Base-by-base conservation (phyloP, 1,284 basidiomycete genomes). In the Sporisorium iseilematis-ciliati region DNA sequence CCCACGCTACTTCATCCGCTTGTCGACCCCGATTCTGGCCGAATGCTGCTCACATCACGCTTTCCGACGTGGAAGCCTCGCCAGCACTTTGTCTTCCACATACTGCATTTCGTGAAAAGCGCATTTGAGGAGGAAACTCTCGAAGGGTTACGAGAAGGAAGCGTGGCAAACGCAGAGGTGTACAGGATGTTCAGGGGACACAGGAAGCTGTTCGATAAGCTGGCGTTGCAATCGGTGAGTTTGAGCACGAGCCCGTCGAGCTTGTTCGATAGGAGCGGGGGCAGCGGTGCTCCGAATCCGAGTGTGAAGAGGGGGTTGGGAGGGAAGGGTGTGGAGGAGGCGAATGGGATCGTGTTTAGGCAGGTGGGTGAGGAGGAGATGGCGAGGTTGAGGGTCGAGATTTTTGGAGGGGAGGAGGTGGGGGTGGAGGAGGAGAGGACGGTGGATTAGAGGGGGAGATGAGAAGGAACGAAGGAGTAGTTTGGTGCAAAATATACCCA, bases 201-300 rank as follows among this genome's bases (percentile, higher is more conserved):
- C 16, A 35, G 72, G 0, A 41, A 60, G 14, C 56, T 81, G 35
- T 81, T 79, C 59, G 56, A 72, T 53, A 81, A 78, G 63, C 57
- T 81, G 14, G 77, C 79, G 10, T 35, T 65, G n/a, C 79, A 81
- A 21, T 71, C 64, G 7, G 78, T 76, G 10, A 67, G 74, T n/a
- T 48, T 80, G 4, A 71, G 65, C 0, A 76, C 68, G n/a, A 52
- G 66, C 1, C 74, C 74, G 7, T 62, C 64, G 25, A 76, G 73
- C n/a, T 33, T 79, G 25, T 79, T 75, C 31, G 77, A 78, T 54
- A 57, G 61, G 3, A 69, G 70, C 21, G 75, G 70, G 8, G 75
- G 75, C 1, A 77, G 75, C 21, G 75, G 75, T 5, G 73, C 69
- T 43, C 75, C 75, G 3, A 73, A 68, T 31, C 65, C 75, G 4